Percentiles rank a stretch among this genome's conserved stretches.
These are phyloP conservation scores for Actinomucor elegans DNA, from an alignment of 371 early-diverging fungal genomes.

Conservation along the genomic window DNA sequence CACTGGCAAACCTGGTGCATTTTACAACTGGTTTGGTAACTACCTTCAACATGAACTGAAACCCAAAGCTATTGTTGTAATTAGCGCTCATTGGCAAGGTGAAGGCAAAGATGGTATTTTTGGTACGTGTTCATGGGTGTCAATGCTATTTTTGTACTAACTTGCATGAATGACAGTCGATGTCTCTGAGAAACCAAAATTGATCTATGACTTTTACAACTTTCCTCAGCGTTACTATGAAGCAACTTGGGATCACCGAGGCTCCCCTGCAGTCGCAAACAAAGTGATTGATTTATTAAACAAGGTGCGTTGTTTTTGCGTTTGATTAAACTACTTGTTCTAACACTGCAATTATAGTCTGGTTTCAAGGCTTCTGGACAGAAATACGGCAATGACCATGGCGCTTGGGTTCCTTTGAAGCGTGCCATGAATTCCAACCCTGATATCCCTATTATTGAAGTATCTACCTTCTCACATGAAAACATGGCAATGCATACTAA, in stretches of 20 bases:
- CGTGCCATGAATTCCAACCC: slow-evolving; percentile 54
- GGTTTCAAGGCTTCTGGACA: slow-evolving; percentile 39
- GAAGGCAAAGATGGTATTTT: slow-evolving; percentile 28
- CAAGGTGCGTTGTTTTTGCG: slow-evolving; percentile 13
- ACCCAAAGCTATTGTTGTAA: slow-evolving; percentile 55
- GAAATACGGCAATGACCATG: slow-evolving; percentile 62
- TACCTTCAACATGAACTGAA: slow-evolving; percentile 40
- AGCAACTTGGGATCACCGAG: slow-evolving; percentile 56
- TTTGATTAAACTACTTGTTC: background rate
- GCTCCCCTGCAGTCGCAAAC: slow-evolving; percentile 50
- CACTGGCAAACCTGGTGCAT: slow-evolving; percentile 43
- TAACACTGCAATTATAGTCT: slow-evolving; percentile 19
- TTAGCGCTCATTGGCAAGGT: slow-evolving; percentile 64
- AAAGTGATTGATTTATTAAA: slow-evolving; percentile 53
- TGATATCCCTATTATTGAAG: slow-evolving; percentile 58
- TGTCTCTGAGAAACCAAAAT: slow-evolving; percentile 41
- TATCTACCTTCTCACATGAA: slow-evolving; percentile 45
- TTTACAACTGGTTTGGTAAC: slow-evolving; percentile 49
- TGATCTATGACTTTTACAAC: slow-evolving; percentile 68
- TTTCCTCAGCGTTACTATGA: slow-evolving; percentile 60
- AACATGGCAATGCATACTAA: slow-evolving; percentile 25
- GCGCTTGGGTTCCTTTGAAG: slow-evolving; percentile 63
- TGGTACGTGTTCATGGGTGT: slow-evolving; percentile 29
- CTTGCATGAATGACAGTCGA: no score
- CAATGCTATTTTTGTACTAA: no score